Base-by-base conservation (phyloP, 768 basidiomycete species). In the Mycena capillaripes region DNA sequence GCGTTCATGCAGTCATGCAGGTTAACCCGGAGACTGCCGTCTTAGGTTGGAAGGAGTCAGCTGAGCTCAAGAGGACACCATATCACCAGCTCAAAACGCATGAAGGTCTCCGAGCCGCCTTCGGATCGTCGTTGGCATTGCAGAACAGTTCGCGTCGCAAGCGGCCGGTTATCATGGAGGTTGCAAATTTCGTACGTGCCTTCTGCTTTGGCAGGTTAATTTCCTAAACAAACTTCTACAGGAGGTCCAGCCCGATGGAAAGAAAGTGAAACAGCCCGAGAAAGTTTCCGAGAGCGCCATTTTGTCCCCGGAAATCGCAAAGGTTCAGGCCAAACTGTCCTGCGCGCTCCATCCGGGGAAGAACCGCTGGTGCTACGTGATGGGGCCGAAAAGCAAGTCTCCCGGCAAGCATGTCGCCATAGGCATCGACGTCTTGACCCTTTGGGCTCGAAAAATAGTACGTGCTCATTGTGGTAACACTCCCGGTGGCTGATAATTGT, bases 331-430 rank as follows among this genome's bases (percentile, higher is more conserved):
- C 4, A 40, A 61, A 19, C 59, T 61, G 6, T 11, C 29, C 4
- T 61, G 59, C 27, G 40, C 59, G 10, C 40, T 44, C 5, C 59
- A 61, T 19, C 59, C 59, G 23, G 59, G 59, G 14, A 61, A 61
- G 25, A 61, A 61, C n/a, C 19, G 59, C 23, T 61, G 59, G 59
- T 61, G 59, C 59, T 61, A 44, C 21, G 59, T 61, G 7, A 42
- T 61, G 38, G 23, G 23, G 4, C 40, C 59, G 23, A 30, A 29
- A 4, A 61, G 40, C 14, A 30, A 23, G 40, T 27, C 25, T 30
- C 59, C 59, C 2, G 40, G 40, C 3, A 61, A 61, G 59, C 59
- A 61, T 30, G 59, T 61, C 14, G 40, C 3, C 2, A 2, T 61
- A 16, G 59, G 40, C 1, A 61, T 61, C 7, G 40, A 61, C 25